Base-by-base conservation (phyloP, 2,329 filamentous ascomycete genomes). In the Trichoderma lentiforme region DNA sequence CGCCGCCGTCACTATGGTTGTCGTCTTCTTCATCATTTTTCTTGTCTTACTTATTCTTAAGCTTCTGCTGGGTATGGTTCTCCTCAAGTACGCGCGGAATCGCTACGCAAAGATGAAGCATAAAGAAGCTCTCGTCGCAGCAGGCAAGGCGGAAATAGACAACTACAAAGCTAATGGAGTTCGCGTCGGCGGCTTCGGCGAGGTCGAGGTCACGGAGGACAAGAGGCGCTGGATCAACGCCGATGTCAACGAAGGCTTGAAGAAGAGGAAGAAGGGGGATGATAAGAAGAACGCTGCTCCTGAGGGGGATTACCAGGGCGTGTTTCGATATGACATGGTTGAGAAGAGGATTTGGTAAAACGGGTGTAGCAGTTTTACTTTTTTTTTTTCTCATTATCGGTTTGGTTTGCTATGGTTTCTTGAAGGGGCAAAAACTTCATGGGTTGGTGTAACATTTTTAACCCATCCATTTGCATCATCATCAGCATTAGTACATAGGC, bases 281-380 rank as follows among this genome's bases (percentile, higher is more conserved):
- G 86, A 86, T 39, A 51, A 39, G 6, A 69, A 61, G 34, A 1
- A 2, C 21, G 6, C 57, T 15, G 9, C 51, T 39, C 30, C 21
- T 4, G 79, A 80, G 2, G 75, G 73, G 4, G 83, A 84, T 88
- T 79, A 89, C 89, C 81, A 92, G 86, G 78, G 89, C 83, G 79
- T 93, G 90, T 74, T 89, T 86, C 87, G 96, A 77, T 99, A 98
- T 83, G 94, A 94, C 79, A 98, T 98, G 96, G 91, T 94, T 76
- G 93, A 94, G 0, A 98, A 98, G 86, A 88, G 96, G 79, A 99
- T 99, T 77, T 99, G 96, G 96, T 98, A 11, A 53, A 26, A 18
- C 28, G 56, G 28, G 26, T 18, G 11, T 12, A 36, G 6, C 15
- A 26, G 9, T 67, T 15, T 53, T 24, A 14, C 14, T 30, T 26